Evolutionary conservation across 2,329 filamentous ascomycete genomes (phyloP), one percentile per base, ranked within the genome.

Genomic region (Amauroascus verrucosus): DNA sequence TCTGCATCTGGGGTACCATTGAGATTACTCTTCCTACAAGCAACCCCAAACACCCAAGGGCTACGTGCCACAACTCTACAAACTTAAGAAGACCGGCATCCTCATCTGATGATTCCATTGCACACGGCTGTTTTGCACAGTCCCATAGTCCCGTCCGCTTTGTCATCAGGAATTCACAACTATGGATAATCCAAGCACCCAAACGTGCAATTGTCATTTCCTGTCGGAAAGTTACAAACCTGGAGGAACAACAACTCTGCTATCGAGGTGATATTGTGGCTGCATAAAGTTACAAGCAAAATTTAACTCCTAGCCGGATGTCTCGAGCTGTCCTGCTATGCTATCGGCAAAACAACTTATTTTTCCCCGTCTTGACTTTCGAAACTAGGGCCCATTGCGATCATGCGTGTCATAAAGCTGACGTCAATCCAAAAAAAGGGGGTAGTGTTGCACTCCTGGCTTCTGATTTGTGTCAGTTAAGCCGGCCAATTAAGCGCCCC

Each of bases 261-360:
- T 26, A 14, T 18, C n/a, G 26, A 46, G 43, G 45, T 48, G 45
- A 48, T 37, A 37, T 45, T 48, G 45, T 48, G 32, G 45, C 45
- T 37, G 45, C 45, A 48, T 48, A 46, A 26, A 46, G 44, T 46
- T 20, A 24, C 45, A 48, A 26, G 32, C 33, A 8, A 24, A 35
- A 35, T 22, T 48, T 35, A 16, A n/a, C 30, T 22, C n/a, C 30
- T 3, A 16, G 22, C 24, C 28, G 41, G 41, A 7, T 13, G 9
- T 14, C 18, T 43, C 8, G 18, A 24, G 18, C 18, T 24, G 4
- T 43, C 8, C n/a, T 24, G 18, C 7, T 8, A 24, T 43, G 26
- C 22, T 13, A 43, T 24, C 40, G 20, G 3, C 24, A 16, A 16
- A 37, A 37, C 9, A 37, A 13, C n/a, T n/a, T 16, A 30, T 30